A percentile compares a stretch with the other conserved stretches of the same genome.
Evolutionary conservation across 2,329 filamentous ascomycete genomes (phyloP).

Genomic region (Sclerotinia minor): DNA sequence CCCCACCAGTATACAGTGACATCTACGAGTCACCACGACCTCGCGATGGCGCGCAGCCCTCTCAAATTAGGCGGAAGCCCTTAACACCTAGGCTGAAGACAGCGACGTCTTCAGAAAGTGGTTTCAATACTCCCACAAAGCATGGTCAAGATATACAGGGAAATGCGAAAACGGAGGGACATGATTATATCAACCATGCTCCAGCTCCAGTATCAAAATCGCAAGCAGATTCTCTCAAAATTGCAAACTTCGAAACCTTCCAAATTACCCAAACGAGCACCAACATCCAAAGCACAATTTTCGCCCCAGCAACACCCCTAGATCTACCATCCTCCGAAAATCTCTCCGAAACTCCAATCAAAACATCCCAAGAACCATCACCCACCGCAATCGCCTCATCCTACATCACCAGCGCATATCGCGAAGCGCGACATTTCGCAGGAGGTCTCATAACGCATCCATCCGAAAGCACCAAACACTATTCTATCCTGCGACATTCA

Average conservation of each 20-base stretch:
- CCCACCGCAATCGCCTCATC: conserved; percentile 22
- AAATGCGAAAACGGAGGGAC: neutral
- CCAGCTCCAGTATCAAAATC: neutral
- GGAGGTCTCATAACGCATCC: conserved; percentile 64
- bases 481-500: conserved; percentile 67
- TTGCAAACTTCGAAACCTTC: neutral
- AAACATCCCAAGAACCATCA: neutral
- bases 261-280: neutral
- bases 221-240: neutral
- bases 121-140: neutral
- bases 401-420: conserved; percentile 37
- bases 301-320: neutral
- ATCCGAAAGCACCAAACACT: conserved; percentile 64
- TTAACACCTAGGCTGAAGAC: neutral
- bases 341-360: neutral
- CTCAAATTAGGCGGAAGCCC: conserved; percentile 19
- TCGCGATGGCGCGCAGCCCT: neutral
- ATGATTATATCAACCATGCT: neutral
- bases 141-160: neutral
- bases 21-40: neutral
- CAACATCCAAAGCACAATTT: neutral
- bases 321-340: neutral
- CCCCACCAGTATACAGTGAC: conserved; percentile 23
- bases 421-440: conserved; percentile 63
- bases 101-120: neutral